Percentiles rank a stretch among this genome's conserved stretches.
Evolutionary conservation across 208 protist genomes (phyloP).

Genomic region (Acanthamoeba sp.): DNA sequence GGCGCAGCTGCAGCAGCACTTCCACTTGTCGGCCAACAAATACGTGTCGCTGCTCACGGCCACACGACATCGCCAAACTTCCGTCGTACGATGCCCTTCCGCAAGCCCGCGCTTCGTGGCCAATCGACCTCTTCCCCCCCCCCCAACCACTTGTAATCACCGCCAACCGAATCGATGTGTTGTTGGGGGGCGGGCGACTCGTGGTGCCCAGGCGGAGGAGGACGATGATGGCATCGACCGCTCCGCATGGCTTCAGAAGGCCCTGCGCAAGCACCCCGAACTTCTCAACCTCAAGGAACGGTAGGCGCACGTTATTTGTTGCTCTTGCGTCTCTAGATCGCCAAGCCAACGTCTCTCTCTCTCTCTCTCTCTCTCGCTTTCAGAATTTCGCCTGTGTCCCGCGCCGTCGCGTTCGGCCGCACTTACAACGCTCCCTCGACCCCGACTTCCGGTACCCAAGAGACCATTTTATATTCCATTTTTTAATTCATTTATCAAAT

Average conservation of each 20-base stretch:
- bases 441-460: neutral
- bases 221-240: conserved; percentile 37
- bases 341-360: too few relatives aligned
- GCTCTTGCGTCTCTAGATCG: neutral
- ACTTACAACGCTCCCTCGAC: conserved; percentile 29
- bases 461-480: neutral
- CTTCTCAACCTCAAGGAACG: neutral
- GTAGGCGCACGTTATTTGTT: neutral
- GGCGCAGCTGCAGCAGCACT: conserved; percentile 24
- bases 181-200: too few relatives aligned
- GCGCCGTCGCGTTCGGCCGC: conserved; percentile 2
- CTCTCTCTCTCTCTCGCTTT: neutral
- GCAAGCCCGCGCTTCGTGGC: neutral
- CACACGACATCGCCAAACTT: neutral
- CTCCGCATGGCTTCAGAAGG: neutral
- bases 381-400: conserved; percentile 3
- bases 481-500: neutral
- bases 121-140: too few relatives aligned
- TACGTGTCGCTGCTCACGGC: conserved; percentile 10
- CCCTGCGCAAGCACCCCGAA: neutral
- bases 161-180: too few relatives aligned
- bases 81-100: too few relatives aligned
- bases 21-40: conserved; percentile 20
- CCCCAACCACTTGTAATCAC: too few relatives aligned
- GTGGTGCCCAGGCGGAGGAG: neutral